Conservation (phyloP, 2,329 filamentous ascomycete genomes). For the Rhexocercosporidium sp. region DNA sequence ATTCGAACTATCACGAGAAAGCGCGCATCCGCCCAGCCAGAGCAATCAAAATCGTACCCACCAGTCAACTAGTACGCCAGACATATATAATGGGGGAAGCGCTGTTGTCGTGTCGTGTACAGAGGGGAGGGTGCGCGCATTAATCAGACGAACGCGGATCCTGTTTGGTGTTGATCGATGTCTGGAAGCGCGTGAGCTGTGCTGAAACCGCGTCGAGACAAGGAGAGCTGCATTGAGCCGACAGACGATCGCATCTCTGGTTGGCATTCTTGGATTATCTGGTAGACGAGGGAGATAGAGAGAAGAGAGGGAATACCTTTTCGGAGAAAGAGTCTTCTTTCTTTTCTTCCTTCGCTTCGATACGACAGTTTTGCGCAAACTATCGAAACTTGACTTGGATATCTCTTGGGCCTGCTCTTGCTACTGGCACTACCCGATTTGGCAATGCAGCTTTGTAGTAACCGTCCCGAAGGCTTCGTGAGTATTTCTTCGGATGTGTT, state of each 20-base stretch:
- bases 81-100: conserved; percentile 3
- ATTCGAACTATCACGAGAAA: background rate
- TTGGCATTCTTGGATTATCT: background rate
- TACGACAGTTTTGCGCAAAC: background rate
- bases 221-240: conserved; percentile 13
- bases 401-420: background rate
- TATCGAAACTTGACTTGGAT: background rate
- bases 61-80: too few relatives aligned
- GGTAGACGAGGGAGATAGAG: background rate
- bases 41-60: background rate
- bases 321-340: background rate
- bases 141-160: background rate
- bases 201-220: conserved; percentile 14
- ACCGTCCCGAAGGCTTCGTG: conserved; percentile 21
- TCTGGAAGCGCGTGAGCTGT: conserved; percentile 5
- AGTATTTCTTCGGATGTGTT: background rate
- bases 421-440: background rate
- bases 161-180: conserved; percentile 7
- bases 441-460: conserved; percentile 17
- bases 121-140: background rate
- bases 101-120: background rate
- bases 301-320: background rate
- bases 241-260: conserved; percentile 11
- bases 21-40: background rate
- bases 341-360: background rate